Conservation (phyloP, 1,284 basidiomycete genomes). For the Earliella scabrosa region DNA sequence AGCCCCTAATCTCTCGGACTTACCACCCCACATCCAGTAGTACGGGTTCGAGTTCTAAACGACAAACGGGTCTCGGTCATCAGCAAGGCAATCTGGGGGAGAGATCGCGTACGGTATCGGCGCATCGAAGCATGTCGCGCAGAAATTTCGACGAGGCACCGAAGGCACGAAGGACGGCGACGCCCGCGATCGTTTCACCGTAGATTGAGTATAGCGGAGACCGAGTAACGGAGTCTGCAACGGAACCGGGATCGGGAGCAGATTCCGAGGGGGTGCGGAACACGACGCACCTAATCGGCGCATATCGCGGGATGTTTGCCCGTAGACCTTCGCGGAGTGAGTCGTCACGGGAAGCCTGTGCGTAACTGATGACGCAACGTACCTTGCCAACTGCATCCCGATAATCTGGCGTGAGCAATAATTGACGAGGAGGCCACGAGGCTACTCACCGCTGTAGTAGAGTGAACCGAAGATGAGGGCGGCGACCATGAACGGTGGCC, state of each 20-base stretch:
- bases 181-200: slow-evolving; percentile 89
- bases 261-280: slow-evolving; percentile 10
- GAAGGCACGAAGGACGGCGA: slow-evolving; percentile 86
- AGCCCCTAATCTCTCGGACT: slow-evolving; percentile 26
- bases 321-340: slow-evolving; percentile 60
- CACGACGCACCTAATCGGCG: slow-evolving; percentile 69
- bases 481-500: slow-evolving; percentile 71
- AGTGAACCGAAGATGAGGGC: slow-evolving; percentile 62
- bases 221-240: slow-evolving; percentile 81
- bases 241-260: slow-evolving; percentile 14
- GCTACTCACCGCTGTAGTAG: slow-evolving; percentile 69
- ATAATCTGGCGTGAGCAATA: slow-evolving; percentile 8
- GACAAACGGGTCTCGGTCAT: slow-evolving; percentile 10
- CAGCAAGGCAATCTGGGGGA: slow-evolving; percentile 5
- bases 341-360: not conserved
- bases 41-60: slow-evolving; percentile 75
- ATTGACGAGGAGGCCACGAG: not conserved
- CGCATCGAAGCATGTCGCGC: slow-evolving; percentile 82
- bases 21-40: slow-evolving; percentile 89
- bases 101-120: slow-evolving; percentile 62
- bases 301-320: slow-evolving; percentile 90
- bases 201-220: slow-evolving; percentile 94
- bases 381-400: slow-evolving; percentile 51
- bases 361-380: slow-evolving; percentile 17
- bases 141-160: slow-evolving; percentile 88